Base-by-base conservation (phyloP, 441 rosid species). In the Corymbia citriodora region DNA sequence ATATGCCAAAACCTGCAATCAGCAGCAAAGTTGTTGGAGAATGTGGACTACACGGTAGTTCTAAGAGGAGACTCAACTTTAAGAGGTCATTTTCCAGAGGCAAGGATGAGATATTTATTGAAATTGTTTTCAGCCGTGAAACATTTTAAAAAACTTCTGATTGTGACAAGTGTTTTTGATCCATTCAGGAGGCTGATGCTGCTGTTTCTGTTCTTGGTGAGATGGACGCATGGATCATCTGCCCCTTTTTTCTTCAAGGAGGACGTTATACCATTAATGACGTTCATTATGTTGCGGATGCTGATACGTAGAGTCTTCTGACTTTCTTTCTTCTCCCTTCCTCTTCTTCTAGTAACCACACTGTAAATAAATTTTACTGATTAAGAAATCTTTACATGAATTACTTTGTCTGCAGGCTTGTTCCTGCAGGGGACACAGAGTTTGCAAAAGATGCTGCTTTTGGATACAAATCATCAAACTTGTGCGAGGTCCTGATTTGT, bases 1-100 rank as follows among this genome's bases (percentile, higher is more conserved):
- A 96, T 98, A 52, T 97, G 99, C 94, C 90, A 91, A 90, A 98
- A 97, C 96, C 92, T 98, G 88, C 90, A 87, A 89, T 89, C 92
- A 50, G 99, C 99, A 82, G 96, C 98, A 90, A 96, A 94, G 92
- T 94, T 92, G 89, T 92, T 94, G 93, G 96, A 94, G 88, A 93
- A 95, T 52, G 92, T 92, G 88, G 95, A 97, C 91, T 97, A 93
- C 91, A 96, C 99, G 1, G 95, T 98, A 63, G 99, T 97, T 93
- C 92, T 98, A 93, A 95, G 99, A 93, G 99, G 99, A 85, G 99
- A 98, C 94, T 98, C 99, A 87, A 98, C 99, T 89, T 92, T 98
- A 92, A 97, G 99, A 91, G 99, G 99, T 91, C 99, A 98, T 95
- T 98, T 97, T 94, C 99, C 99, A 65, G 97, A 97, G 99, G 99